Base-by-base conservation (phyloP, 192 early-diverging fungal species). In the Lobosporangium transversale region DNA sequence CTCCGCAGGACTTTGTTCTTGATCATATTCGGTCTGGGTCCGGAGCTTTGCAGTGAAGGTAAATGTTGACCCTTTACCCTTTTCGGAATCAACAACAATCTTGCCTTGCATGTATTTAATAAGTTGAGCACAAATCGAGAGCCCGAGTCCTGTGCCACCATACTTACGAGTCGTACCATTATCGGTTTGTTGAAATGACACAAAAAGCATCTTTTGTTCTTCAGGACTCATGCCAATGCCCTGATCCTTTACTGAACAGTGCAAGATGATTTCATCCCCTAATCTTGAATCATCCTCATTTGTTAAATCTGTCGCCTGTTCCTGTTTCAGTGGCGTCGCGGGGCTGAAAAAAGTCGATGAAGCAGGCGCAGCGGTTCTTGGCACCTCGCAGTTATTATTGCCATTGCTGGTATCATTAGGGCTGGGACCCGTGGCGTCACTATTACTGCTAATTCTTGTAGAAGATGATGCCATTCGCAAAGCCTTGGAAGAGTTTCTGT, bases 71-170 rank as follows among this genome's bases (percentile, higher is more conserved):
- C 84, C 84, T 49, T 68, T 55, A 3, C 66, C 68, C 7, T 73
- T 56, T 12, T 56, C 65, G 0, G 81, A 83, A 12, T 80, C 75
- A 3, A 85, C 84, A 3, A 50, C 44, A 21, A 85, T 64, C 53
- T 69, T 65, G 35, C 84, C 84, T 10, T 73, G 58, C 76, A 83
- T 81, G 24, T 79, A 64, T 11, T 53, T 30, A 36, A 82, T 82
- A 27, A 85, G 48, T 32, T 85, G 65, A 10, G 78, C 69, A 54
- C 79, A 80, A 15, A 85, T 85, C 21, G 78, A 79, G 2, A 85
- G 62, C 10, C 84, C 84, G 14, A 85, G 48, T 26, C 84, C 84
- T 9, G 81, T 82, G 14, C 70, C 79, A 33, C 81, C 81, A 37
- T 83, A 76, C 35, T 76, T 76, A 0, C 73, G 57, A 0, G 73